These are phyloP conservation scores for Syncephalis plumigaleata DNA, from an alignment of 371 early-diverging fungal genomes.

Conservation along the genomic window DNA sequence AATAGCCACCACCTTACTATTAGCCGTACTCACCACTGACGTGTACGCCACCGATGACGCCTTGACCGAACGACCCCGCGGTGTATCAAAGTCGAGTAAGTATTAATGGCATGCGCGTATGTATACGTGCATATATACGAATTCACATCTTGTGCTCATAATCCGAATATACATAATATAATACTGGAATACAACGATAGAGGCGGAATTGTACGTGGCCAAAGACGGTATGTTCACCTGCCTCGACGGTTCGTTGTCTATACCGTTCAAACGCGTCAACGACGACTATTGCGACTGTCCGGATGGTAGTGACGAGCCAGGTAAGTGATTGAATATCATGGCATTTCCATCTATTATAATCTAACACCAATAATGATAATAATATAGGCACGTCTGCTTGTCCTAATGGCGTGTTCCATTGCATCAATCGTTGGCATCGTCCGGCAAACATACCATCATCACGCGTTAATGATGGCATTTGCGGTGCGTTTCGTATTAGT, in stretches of 20 bases:
- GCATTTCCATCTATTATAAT: not conserved
- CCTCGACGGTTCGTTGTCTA: constrained; percentile 46
- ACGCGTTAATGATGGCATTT: constrained; percentile 84
- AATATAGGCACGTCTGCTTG: constrained; percentile 77
- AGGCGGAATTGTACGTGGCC: constrained; percentile 16
- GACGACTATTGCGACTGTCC: constrained; percentile 93
- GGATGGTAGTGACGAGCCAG: constrained; percentile 93
- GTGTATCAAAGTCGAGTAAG: constrained; percentile 2
- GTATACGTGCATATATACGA: not conserved
- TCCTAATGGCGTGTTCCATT: constrained; percentile 56
- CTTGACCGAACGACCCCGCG: not conserved
- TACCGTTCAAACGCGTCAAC: constrained; percentile 58
- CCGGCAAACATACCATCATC: constrained; percentile 47
- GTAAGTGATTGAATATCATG: constrained; percentile 14
- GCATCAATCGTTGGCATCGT: constrained; percentile 58
- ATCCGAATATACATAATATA: no score
- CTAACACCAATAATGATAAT: not conserved
- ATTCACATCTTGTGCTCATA: no score
- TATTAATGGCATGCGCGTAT: not conserved
- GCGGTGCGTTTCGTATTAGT: constrained; percentile 27
- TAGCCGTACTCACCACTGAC: no score
- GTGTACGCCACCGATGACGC: not conserved
- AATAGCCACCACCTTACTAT: no score
- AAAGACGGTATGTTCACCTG: constrained; percentile 41
- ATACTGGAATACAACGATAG: no score